Evolutionary conservation across 768 basidiomycete species (phyloP), one percentile per base, ranked within the genome.

Genomic region (Tulasnella calospora): DNA sequence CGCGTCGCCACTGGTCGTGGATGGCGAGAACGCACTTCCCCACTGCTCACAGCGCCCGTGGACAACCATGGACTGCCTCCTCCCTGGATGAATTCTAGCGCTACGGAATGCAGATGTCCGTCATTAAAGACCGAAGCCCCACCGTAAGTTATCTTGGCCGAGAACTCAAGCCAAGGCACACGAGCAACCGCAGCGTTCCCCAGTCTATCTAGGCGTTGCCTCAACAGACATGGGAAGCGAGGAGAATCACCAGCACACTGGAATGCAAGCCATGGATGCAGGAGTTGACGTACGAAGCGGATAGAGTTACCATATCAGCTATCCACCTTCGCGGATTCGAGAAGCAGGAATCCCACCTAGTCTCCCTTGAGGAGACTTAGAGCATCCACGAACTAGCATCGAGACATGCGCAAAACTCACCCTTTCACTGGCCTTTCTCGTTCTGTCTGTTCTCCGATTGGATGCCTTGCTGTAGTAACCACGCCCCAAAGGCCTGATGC

Each of bases 161-260:
- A 61, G n/a, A 23, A 61, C 57, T 61, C 57, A 61, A 61, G 57
- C 23, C 57, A 61, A 61, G 57, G 57, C 57, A 61, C 57, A 61
- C 57, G 57, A 61, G 57, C 57, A 30, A 61, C 23, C 57, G 57
- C 57, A 61, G 57, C 57, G 19, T n/a, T 61, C 57, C 57, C 23
- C 57, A 23, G 30, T n/a, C 23, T 30, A 30, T 30, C 23, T 61
- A 13, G 40, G 57, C 57, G 57, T 61, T n/a, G 57, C 23, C 19
- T 55, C 51, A 17, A 6, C 23, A 61, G 57, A 61, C 57, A 61
- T 10, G n/a, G 23, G 57, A 30, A 1, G 51, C n/a, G 51, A 55
- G 51, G 51, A 55, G 51, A 27, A 61, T 23, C n/a, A 30, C 57
- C 57, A 61, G 57, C 9, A 13, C 27, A 61, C 9, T 61, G 57